Evolutionary conservation across 106 monocot species (phyloP), one percentile per base, ranked within the genome.

Genomic region (Iris macrosiphon): DNA sequence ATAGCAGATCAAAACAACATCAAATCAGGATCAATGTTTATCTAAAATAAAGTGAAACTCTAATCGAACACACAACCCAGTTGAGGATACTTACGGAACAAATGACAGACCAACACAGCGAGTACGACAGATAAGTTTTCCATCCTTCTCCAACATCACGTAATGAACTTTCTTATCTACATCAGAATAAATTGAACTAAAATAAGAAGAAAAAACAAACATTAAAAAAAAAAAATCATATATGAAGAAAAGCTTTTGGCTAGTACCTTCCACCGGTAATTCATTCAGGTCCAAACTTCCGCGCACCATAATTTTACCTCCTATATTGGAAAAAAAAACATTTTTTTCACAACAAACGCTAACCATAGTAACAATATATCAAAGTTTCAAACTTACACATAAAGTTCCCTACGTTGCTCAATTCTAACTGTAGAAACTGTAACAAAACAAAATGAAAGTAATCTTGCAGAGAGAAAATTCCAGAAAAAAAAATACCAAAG

Each of bases 121-220:
- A 23, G 46, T 23, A 0, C 46, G 46, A 23, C 46, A 46, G 20
- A 46, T 46, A 46, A 23, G 46, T 46, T 46, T 46, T 6, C 14
- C 12, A 46, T 46, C 46, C 9, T 23, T 46, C 46, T 46, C 46
- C 46, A 46, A 46, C 46, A 46, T 46, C 3, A 46, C 46, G 11
- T 46, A 46, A 9, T 3, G 9, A 46, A 22, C 22, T 6, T 3
- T 0, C 3, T 46, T 23, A 23, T 46, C 46, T 44, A 44, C 43
- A 44, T 18, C 3, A 46, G 10, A 8, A 46, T 7, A 23, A 23
- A 1, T 2, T 1, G 1, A 46, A 23, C 10, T 22, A 46, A 7
- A 46, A 23, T 1, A 23, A 23, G 24, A 23, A 42, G 18, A 42
- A 2, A 42, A 42, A 8, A 12, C 39, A 39, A 43, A 19, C 3